Evolutionary conservation across 192 early-diverging fungal species (phyloP), one percentile per base, ranked within the genome.

Genomic region (Cladochytrium replicatum): DNA sequence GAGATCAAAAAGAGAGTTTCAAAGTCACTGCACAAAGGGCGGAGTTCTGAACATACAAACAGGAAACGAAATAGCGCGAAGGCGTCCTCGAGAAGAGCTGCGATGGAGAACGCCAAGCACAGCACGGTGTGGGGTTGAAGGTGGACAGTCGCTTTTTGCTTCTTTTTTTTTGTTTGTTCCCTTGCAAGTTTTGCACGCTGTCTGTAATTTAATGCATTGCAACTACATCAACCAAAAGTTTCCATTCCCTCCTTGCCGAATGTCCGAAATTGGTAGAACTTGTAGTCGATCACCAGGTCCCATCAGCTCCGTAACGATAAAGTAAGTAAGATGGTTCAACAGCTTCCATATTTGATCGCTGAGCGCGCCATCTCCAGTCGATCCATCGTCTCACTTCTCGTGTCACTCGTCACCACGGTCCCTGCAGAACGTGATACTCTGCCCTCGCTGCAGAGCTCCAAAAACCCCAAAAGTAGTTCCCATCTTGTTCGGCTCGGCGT

Each of bases 251-350:
- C n/a, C n/a, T n/a, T n/a, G n/a, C n/a, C n/a, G n/a, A n/a, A n/a
- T n/a, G n/a, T n/a, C n/a, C n/a, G n/a, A n/a, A n/a, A n/a, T n/a
- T n/a, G n/a, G n/a, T 88, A 93, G 29, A 74, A 88, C 45, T 67
- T 61, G 54, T 89, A 89, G 43, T 78, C 86, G 42, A 47, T 72
- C 74, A 25, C 73, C 44, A 49, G 83, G 82, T 41, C 74, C 69
- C 5, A 74, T 61, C 8, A 76, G 71, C 51, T 84, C 80, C 0
- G 80, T 75, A 0, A 80, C 74, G 2, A 82, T 85, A 58, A 80
- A 85, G 63, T 80, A 82, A 54, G 87, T 85, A 4, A 94, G 76
- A 2, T 79, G 81, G 4, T 84, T 80, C 38, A 91, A 80, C 52
- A 94, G 52, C 13, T 74, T 60, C 43, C 77, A 74, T 44, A 91